Conservation (phyloP, 2,329 filamentous ascomycete species). For the Colletotrichum trifolii region DNA sequence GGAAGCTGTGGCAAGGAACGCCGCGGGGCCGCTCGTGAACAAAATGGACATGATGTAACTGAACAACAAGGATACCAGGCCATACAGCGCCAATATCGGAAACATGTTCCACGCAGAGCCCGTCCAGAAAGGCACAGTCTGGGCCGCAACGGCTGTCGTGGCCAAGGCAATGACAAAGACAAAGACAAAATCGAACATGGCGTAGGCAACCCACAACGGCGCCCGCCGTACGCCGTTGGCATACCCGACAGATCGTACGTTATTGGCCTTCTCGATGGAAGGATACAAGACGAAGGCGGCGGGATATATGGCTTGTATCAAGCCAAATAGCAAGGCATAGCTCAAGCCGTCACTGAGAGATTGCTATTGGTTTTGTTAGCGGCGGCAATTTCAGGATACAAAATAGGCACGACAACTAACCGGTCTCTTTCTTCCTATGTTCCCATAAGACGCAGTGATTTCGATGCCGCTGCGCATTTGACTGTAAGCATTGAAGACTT, state of each 20-base stretch:
- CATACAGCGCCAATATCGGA: constrained; percentile 6
- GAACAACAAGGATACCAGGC: constrained; percentile 2
- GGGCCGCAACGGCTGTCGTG: not conserved
- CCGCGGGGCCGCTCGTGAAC: not conserved
- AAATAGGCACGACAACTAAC: not conserved
- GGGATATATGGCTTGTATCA: constrained; percentile 6
- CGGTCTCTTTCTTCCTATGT: not conserved
- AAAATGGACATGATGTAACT: constrained; percentile 5
- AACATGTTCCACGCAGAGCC: constrained; percentile 4
- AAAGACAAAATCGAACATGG: constrained; percentile 28
- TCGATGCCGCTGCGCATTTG: constrained; percentile 2
- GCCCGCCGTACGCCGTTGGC: constrained; percentile 10
- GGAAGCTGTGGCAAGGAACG: not conserved
- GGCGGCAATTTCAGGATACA: not conserved
- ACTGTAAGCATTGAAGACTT: constrained; percentile 1
- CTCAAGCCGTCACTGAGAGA: not conserved
- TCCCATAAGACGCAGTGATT: constrained; percentile 5
- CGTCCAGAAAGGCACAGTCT: not conserved
- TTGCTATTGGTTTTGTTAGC: not conserved
- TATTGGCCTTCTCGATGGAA: constrained; percentile 2
- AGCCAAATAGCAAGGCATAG: not conserved
- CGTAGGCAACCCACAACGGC: constrained; percentile 7
- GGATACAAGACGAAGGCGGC: constrained; percentile 8
- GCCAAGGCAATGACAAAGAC: constrained; percentile 1
- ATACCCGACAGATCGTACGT: constrained; percentile 1